Conservation (phyloP, 257 asterid species). For the Vinca minor region DNA sequence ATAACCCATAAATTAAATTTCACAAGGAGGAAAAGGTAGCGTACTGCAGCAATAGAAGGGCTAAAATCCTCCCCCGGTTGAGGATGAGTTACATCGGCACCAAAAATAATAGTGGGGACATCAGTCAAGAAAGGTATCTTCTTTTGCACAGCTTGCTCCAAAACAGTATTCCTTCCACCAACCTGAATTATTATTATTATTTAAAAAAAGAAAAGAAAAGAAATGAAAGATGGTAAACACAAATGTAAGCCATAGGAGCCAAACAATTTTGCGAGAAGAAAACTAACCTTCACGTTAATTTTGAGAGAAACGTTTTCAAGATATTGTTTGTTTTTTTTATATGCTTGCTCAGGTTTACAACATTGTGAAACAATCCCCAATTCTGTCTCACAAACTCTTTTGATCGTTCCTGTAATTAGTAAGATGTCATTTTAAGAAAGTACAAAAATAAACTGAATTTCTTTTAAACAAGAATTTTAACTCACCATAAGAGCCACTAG, state of each 20-base stretch:
- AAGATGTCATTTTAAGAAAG: constrained; percentile 1
- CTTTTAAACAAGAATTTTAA: background rate
- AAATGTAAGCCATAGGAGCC: background rate
- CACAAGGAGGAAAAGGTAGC: background rate
- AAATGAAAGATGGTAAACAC: background rate
- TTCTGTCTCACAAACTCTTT: constrained; percentile 68
- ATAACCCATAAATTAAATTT: background rate
- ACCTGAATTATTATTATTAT: too few relatives aligned
- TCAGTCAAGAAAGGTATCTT: constrained; percentile 37
- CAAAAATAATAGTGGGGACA: constrained; percentile 59
- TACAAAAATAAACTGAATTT: background rate
- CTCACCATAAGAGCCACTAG: constrained; percentile 59
- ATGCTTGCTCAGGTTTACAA: constrained; percentile 45
- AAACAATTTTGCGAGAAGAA: background rate
- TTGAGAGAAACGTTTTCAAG: constrained; percentile 67
- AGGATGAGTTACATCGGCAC: constrained; percentile 97
- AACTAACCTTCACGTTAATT: constrained; percentile 73
- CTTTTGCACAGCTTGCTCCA: constrained; percentile 31
- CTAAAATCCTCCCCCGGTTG: constrained; percentile 71
- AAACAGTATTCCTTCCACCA: constrained; percentile 61
- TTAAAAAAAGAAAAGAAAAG: too few relatives aligned
- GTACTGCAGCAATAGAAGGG: constrained; percentile 88
- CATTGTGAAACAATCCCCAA: constrained; percentile 87
- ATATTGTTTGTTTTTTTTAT: constrained; percentile 30
- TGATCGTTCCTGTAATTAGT: constrained; percentile 49